phyloP scores from a whole-genome alignment of 768 basidiomycete species.

The Podaxis sp. region DNA sequence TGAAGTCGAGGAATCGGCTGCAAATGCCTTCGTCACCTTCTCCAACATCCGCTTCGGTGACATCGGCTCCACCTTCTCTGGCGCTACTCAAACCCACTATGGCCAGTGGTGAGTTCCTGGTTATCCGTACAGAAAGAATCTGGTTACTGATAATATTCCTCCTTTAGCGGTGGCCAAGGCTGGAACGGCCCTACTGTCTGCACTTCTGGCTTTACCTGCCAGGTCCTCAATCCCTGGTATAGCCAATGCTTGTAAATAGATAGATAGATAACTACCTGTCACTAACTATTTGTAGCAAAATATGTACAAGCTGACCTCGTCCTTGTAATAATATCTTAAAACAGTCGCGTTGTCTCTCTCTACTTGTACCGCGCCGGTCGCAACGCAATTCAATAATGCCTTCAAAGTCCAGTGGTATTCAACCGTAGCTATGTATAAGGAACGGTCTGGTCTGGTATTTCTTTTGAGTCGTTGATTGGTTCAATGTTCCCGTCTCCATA shows the following conservation, averaged over 20 bases:
- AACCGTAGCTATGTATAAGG: too few relatives aligned
- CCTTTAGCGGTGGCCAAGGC: conserved; percentile 15
- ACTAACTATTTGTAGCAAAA: not conserved
- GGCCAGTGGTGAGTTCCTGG: not conserved
- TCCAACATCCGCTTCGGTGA: conserved; percentile 42
- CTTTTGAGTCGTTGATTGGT: too few relatives aligned
- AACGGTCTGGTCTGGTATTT: too few relatives aligned
- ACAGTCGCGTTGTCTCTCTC: too few relatives aligned
- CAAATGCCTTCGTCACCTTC: conserved; percentile 24
- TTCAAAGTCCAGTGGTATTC: too few relatives aligned
- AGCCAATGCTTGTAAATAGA: conserved; percentile 9
- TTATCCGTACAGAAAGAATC: not conserved
- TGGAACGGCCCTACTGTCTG: conserved; percentile 15
- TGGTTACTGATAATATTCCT: not conserved
- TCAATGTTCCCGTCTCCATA: too few relatives aligned
- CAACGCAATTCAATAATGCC: too few relatives aligned
- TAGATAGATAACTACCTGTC: not conserved
- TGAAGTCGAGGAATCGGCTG: conserved; percentile 31
- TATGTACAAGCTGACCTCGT: not conserved
- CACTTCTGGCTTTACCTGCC: conserved; percentile 10
- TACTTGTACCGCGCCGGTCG: too few relatives aligned
- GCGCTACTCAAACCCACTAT: not conserved
- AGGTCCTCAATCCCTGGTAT: conserved; percentile 11
- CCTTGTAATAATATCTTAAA: too few relatives aligned
- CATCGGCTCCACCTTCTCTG: conserved; percentile 15